Evolutionary conservation across 192 early-diverging fungal species (phyloP), one percentile per base, ranked within the genome.

Genomic region (Phlyctochytrium bullatum): DNA sequence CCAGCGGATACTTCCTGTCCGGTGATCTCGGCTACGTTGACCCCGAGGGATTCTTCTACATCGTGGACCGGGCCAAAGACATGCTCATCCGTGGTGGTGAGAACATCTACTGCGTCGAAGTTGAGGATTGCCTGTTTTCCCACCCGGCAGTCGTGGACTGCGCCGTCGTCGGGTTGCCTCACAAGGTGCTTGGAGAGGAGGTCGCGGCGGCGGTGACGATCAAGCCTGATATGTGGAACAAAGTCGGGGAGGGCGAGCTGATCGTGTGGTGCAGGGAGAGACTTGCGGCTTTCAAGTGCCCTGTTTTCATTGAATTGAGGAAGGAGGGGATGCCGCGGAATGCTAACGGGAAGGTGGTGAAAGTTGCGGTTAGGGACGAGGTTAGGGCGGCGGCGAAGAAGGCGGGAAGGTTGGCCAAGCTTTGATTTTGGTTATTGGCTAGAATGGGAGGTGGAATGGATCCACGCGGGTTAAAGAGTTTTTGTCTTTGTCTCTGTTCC

Each of bases 21-120:
- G 74, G 74, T 20, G 74, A 76, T 51, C 50, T 76, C 47, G 68
- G 64, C 24, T 10, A n/a, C 2, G 24, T 75, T 10, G 64, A 70
- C 31, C 35, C 65, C 16, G 63, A 66, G 2, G 74, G 74, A 27
- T 68, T 36, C 30, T 14, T 72, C 2, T 52, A 53, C 35, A 64
- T 76, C 36, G n/a, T 71, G 65, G 68, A 69, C 30, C 66, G 68
- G n/a, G 34, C 63, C 32, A 69, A 69, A 30, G 68, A 69, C 47
- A 62, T 71, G 71, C 16, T 72, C 27, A 72, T 72, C 25, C 67
- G 71, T 30, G 71, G 71, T 23, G 71, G 71, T 28, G 71, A 72
- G 50, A 72, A 72, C 40, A 61, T 72, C 25, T 72, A 65, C 36
- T 72, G 71, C 40, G 64, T 54, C n/a, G 71, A 73, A 35, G 65